Percentiles rank a stretch among this genome's conserved stretches.
Evolutionary conservation across 2,329 filamentous ascomycete genomes (phyloP).

Genomic region (Epicoccum nigrum): DNA sequence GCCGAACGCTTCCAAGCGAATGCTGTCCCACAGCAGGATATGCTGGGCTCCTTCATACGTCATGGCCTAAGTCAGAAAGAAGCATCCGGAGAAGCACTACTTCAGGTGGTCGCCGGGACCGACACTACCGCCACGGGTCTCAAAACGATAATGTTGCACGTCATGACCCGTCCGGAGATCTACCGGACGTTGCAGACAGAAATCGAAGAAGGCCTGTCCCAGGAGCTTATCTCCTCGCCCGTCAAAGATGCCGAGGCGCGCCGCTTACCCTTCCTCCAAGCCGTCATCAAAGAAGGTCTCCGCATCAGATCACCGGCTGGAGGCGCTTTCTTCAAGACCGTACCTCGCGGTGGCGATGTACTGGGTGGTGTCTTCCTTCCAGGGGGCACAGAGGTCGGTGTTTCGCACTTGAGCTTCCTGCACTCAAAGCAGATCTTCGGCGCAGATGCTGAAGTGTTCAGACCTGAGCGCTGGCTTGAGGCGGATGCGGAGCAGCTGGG

Average conservation of each 20-base stretch:
- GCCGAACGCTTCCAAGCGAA: conserved; percentile 55
- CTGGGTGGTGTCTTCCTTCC: conserved; percentile 30
- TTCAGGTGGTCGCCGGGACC: conserved; percentile 60
- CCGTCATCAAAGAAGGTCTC: conserved; percentile 39
- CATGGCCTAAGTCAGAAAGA: conserved; percentile 51
- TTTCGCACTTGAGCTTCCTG: conserved; percentile 14
- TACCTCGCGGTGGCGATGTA: conserved; percentile 26
- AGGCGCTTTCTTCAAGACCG: conserved; percentile 45
- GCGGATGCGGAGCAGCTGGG: conserved; percentile 39
- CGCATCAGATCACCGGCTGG: conserved; percentile 31
- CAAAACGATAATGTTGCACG: conserved; percentile 57
- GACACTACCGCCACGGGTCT: conserved; percentile 63
- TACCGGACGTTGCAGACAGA: conserved; percentile 53
- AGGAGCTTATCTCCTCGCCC: conserved; percentile 46
- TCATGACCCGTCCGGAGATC: conserved; percentile 56
- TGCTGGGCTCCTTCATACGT: conserved; percentile 59
- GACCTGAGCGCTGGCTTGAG: conserved; percentile 26
- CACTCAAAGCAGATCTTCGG: conserved; percentile 26
- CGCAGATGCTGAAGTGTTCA: conserved; percentile 24
- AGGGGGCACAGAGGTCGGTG: conserved; percentile 30
- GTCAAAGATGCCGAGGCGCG: conserved; percentile 36
- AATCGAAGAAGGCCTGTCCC: conserved; percentile 48
- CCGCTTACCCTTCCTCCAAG: conserved; percentile 38
- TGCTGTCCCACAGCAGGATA: conserved; percentile 53
- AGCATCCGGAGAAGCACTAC: conserved; percentile 51